Evolutionary conservation across 148 eudicot species (phyloP), one percentile per base, ranked within the genome.

Genomic region (Dianthus caryophyllus): DNA sequence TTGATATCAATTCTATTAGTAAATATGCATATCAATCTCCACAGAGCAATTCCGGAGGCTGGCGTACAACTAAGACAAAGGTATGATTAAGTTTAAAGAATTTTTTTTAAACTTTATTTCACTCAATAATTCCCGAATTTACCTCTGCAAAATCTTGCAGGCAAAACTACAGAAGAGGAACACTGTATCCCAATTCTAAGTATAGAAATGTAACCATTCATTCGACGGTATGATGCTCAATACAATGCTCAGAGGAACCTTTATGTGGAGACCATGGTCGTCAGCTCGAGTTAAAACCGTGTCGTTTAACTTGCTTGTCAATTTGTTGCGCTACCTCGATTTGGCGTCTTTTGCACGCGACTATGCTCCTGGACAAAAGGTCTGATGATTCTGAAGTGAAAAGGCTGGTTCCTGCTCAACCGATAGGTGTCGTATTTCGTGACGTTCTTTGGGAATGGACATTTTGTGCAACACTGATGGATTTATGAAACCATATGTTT

Each of bases 11-110:
- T 60, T 69, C 81, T 39, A 76, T 93, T 61, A 85, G 72, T 52
- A 81, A 79, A 72, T 93, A 79, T 65, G 73, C 90, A 24, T 93
- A 81, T 66, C 65, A 38, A 47, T 74, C 90, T 49, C 75, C 61
- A 52, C 61, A 55, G 27, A 78, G 71, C 44, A 84, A 76, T 68
- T 75, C 81, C 15, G 86, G 81, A 63, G 95, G 96, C 71, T 94
- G 98, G 98, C 82, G 86, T 71, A 79, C 77, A 41, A 83, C 92
- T 26, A 94, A 75, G 80, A 48, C 88, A 75, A 84, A 84, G 97
- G 96, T 89, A 56, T 65, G 76, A 54, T 61, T 36, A 24, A 24
- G 54, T 68, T 36, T 57, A 55, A n/a, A n/a, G n/a, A n/a, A 21
- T 13, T 57, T n/a, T 49, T 0, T 46, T 27, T 18, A 24, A n/a